Base-by-base conservation (phyloP, 164 flowering plant genomes). In the Magnolia changhungtana region DNA sequence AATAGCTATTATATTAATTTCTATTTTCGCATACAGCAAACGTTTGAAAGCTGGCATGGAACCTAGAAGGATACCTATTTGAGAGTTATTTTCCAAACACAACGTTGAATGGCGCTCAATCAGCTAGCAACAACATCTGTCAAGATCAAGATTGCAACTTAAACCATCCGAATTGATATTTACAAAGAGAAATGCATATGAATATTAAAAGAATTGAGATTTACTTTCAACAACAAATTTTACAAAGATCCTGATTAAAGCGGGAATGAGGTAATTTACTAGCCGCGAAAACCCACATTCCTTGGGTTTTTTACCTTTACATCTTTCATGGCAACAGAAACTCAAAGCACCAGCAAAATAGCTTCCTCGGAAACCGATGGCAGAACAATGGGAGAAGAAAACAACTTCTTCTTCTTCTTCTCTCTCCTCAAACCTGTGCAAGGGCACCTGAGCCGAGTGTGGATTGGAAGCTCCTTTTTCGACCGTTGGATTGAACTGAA, bases 171-270 rank as follows among this genome's bases (percentile, higher is more conserved):
- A 37, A 37, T 4, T 21, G 29, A 65, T 6, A 11, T 20, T 65
- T 24, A 65, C 68, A 16, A 10, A 4, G 51, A 61, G 24, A 74
- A 37, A 50, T 31, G 13, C 52, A 55, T 65, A 23, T 10, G 11
- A 72, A 23, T 65, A 68, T 16, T 55, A 75, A 79, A 75, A 69
- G 68, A 79, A 75, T 71, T 76, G 61, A 75, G 27, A 79, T 50
- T 72, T 75, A 71, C 75, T 75, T 27, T 66, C 23, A 75, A 55
- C 8, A 45, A 65, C 71, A 66, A 79, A 31, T 75, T 74, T 52
- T 72, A 66, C 72, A 77, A 37, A 51, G 27, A 3, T 23, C 70
- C 59, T 51, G 66, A 78, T 19, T 50, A 45, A 37, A 67, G 50
- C 61, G 61, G 72, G 68, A 20, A 68, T 7, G 24, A 21, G 80